phyloP scores from a whole-genome alignment of 352 stramenopile genomes.

The Sclerospora graminicola region DNA sequence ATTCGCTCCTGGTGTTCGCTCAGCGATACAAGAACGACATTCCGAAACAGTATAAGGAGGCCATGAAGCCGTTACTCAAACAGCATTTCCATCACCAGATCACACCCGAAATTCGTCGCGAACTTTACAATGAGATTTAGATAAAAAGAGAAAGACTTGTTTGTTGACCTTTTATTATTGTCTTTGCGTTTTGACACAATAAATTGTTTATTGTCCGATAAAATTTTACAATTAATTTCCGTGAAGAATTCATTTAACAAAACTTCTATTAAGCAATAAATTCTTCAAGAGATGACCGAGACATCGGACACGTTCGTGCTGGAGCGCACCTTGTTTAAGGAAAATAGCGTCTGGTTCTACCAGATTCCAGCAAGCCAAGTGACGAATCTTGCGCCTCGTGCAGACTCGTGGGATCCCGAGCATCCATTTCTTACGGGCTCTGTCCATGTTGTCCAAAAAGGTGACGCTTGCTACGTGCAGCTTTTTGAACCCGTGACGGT shows the following conservation, averaged over 20 bases:
- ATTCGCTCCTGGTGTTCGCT: slow-evolving; percentile 95
- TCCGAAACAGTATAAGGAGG: slow-evolving; percentile 89
- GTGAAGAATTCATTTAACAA: too few species aligned
- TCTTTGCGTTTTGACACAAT: too few species aligned
- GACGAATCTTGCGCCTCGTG: slow-evolving; percentile 58
- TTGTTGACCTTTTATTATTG: too few species aligned
- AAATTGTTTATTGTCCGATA: too few species aligned
- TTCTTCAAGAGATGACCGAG: slow-evolving; percentile 11
- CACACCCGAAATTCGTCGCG: slow-evolving; percentile 95
- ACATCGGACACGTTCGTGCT: slow-evolving; percentile 28
- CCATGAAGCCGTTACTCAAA: slow-evolving; percentile 88
- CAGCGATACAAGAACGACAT: slow-evolving; percentile 99
- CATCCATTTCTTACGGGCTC: slow-evolving; percentile 71
- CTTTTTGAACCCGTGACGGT: slow-evolving; percentile 56
- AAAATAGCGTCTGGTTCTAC: slow-evolving; percentile 80
- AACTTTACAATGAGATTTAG: slow-evolving; percentile 85
- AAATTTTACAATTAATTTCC: too few species aligned
- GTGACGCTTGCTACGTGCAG: slow-evolving; percentile 60
- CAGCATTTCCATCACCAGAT: slow-evolving; percentile 95
- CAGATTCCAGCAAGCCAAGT: slow-evolving; percentile 61
- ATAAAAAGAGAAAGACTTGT: too few species aligned
- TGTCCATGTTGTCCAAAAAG: slow-evolving; percentile 55
- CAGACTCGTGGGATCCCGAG: slow-evolving; percentile 75
- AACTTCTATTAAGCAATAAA: too few species aligned
- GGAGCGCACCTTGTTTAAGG: slow-evolving; percentile 68